Base-by-base conservation (phyloP, 805 yeast species). In the Naumovozyma baii region DNA sequence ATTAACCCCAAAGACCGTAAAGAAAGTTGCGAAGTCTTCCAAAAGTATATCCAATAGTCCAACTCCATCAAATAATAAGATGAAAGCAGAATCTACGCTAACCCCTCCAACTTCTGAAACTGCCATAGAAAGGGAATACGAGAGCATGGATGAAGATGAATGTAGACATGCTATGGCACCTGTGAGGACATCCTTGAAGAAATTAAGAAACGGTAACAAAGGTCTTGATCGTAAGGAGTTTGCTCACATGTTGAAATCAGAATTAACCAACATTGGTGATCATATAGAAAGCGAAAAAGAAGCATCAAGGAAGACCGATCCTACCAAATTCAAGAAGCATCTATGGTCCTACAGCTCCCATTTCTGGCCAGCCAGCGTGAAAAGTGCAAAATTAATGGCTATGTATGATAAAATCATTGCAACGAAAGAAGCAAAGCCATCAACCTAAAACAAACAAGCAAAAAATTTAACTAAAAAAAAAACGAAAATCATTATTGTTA, bases 291-390 rank as follows among this genome's bases (percentile, higher is more conserved):
- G 60, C 38, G 61, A 61, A 31, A 67, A 66, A 17, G 41, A 42
- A 13, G 50, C 57, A 14, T 51, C 55, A 1, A 45, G 45, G 2
- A 51, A 51, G 3, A 47, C 13, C 7, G 64, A 65, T 17, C 54
- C 65, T 20, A 67, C 61, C 5, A 72, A 68, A 52, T 50, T 64
- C 42, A 66, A 68, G 41, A 79, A 73, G 55, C 92, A 85, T 51
- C 62, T 86, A 43, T 86, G 96, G 95, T 74, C 83, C 22, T 85
- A 80, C 57, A 85, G 92, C 3, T 71, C 87, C 16, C 72, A 74
- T 39, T 86, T 78, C 64, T 86, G 96, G 96, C 96, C 96, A 2
- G 83, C 78, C 3, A 73, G 74, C 45, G 95, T 80, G n/a, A 76
- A 82, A 32, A 80, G 90, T 44, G 61, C 68, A 30, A 81, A 81